Conservation (phyloP, 1,284 basidiomycete genomes). For the Cutaneotrichosporon sp. region DNA sequence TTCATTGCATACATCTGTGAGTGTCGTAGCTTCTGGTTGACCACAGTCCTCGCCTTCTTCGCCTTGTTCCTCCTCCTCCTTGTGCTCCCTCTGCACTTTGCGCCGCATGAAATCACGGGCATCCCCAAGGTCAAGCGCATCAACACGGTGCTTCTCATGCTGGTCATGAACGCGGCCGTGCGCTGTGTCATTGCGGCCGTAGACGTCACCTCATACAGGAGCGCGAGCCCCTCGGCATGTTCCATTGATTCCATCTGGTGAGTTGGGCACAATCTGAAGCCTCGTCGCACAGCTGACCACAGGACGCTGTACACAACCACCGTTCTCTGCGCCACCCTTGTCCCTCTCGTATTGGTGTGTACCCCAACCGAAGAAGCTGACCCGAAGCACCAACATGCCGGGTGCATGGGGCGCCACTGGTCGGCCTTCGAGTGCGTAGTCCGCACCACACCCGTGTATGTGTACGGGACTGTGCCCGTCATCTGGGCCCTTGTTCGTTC, state of each 20-base stretch:
- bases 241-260: constrained; percentile 2
- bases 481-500: neutral
- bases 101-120: neutral
- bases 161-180: constrained; percentile 1
- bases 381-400: neutral
- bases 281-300: neutral
- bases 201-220: neutral
- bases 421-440: neutral
- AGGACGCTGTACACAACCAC: constrained; percentile 4
- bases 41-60: neutral
- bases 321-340: neutral
- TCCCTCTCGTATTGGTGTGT: neutral
- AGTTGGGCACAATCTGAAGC: neutral
- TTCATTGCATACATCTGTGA: neutral
- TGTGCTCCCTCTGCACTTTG: neutral
- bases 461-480: constrained; percentile 1
- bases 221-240: neutral
- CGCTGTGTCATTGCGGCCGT: neutral
- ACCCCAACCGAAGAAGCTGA: neutral
- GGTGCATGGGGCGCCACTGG: neutral
- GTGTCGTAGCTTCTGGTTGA: neutral
- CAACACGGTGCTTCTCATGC: neutral
- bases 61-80: neutral
- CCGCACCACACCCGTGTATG: neutral
- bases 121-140: neutral